These are phyloP conservation scores for Nicotiana attenuata DNA, from an alignment of 257 asterid genomes.

Conservation along the genomic window DNA sequence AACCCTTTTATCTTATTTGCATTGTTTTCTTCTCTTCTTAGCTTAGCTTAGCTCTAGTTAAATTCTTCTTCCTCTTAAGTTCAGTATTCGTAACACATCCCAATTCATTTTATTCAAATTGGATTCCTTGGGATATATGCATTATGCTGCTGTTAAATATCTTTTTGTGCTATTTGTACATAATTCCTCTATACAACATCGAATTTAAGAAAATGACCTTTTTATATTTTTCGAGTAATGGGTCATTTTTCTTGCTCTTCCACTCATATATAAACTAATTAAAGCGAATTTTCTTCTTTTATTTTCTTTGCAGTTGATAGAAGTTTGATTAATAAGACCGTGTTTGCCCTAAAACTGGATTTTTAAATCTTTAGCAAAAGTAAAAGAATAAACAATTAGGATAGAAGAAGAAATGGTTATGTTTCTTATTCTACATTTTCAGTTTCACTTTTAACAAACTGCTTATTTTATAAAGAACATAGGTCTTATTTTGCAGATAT, in stretches of 20 bases:
- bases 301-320: neutral
- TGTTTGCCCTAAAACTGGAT: neutral
- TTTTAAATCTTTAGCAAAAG: neutral
- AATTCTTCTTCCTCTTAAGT: too few relatives aligned
- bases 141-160: neutral
- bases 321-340: neutral
- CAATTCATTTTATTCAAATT: neutral
- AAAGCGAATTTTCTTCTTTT: neutral
- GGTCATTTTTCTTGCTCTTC: neutral
- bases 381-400: too few relatives aligned
- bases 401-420: neutral
- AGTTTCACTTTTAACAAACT: neutral
- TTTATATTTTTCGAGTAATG: too few relatives aligned
- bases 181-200: too few relatives aligned
- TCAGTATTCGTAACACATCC: too few relatives aligned
- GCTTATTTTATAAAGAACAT: too few relatives aligned
- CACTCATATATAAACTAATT: neutral
- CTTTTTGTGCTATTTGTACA: too few relatives aligned
- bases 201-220: too few relatives aligned
- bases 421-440: too few relatives aligned
- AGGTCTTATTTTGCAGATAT: too few relatives aligned
- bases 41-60: too few relatives aligned
- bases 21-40: neutral
- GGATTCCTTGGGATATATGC: neutral
- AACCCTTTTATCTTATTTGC: too few relatives aligned